phyloP scores from a whole-genome alignment of 257 asterid species.

The Ilex asprella region DNA sequence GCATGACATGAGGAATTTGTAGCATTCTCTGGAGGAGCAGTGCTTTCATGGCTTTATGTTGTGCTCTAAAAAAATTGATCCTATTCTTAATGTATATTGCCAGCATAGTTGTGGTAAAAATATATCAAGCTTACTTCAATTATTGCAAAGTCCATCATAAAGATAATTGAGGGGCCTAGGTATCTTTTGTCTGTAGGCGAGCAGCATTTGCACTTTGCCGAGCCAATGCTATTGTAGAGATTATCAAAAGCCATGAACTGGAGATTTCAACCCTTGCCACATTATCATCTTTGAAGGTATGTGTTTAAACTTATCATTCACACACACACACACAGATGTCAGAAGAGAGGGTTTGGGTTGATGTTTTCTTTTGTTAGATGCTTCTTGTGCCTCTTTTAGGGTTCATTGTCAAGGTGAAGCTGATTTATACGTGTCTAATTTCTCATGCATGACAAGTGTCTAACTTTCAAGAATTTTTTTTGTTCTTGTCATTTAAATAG shows the following conservation, averaged over 20 bases:
- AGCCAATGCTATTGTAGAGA: constrained; percentile 31
- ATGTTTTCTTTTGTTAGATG: background rate
- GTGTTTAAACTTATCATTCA: constrained; percentile 7
- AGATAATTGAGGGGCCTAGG: too few relatives aligned
- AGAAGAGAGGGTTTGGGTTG: background rate
- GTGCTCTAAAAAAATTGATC: too few relatives aligned
- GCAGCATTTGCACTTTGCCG: constrained; percentile 74
- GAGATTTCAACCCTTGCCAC: constrained; percentile 81
- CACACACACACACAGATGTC: background rate
- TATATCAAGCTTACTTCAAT: background rate
- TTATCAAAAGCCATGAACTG: constrained; percentile 43
- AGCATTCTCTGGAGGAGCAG: too few relatives aligned
- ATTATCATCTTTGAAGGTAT: constrained; percentile 61
- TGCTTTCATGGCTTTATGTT: too few relatives aligned
- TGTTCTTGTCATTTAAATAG: too few relatives aligned
- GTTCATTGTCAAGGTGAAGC: too few relatives aligned
- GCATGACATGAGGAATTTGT: too few relatives aligned
- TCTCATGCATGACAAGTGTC: background rate
- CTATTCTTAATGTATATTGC: too few relatives aligned
- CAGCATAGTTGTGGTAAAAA: background rate
- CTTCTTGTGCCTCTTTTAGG: too few relatives aligned
- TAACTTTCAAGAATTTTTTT: background rate
- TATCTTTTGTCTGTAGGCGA: constrained; percentile 36
- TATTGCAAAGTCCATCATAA: too few relatives aligned
- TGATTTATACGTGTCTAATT: too few relatives aligned